Evolutionary conservation across 2,329 filamentous ascomycete genomes (phyloP).

Genomic region (Colletotrichum nymphaeae): DNA sequence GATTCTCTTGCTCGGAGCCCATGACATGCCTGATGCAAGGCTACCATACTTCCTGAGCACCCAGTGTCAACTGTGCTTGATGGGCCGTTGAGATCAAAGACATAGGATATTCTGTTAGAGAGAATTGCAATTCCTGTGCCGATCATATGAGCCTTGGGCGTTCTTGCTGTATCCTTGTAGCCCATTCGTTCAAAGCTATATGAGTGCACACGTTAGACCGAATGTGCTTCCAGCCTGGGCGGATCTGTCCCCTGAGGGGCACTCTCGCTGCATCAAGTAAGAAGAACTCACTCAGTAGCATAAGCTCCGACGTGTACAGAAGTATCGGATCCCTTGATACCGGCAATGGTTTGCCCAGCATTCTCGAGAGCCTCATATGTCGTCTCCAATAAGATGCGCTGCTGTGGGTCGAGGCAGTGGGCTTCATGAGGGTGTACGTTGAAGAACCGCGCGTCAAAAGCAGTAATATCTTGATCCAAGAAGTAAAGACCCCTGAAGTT

Average conservation of each 20-base stretch:
- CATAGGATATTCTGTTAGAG: conserved; percentile 58
- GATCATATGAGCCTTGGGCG: conserved; percentile 52
- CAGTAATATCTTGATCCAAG: conserved; percentile 36
- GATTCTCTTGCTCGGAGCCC: conserved; percentile 40
- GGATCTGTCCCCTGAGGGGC: conserved; percentile 3
- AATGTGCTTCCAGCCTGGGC: neutral
- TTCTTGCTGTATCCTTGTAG: conserved; percentile 16
- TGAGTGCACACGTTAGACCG: neutral
- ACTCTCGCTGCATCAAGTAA: neutral
- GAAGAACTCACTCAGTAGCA: conserved; percentile 36
- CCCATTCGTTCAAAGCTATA: conserved; percentile 14
- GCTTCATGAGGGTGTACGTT: conserved; percentile 38
- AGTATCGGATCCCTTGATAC: neutral
- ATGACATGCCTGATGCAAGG: conserved; percentile 55
- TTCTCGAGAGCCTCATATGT: conserved; percentile 44
- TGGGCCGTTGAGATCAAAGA: conserved; percentile 57
- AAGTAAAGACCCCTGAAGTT: conserved; percentile 4
- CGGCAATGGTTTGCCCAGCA: conserved; percentile 38
- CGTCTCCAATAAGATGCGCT: conserved; percentile 41
- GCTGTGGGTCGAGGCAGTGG: conserved; percentile 46
- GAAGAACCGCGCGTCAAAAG: conserved; percentile 43
- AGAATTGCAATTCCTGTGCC: conserved; percentile 53
- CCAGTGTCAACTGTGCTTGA: conserved; percentile 63
- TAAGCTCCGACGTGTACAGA: neutral
- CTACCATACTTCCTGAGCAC: conserved; percentile 59